Conservation (phyloP, 2,329 filamentous ascomycete species). For the Zarea fungicola region DNA sequence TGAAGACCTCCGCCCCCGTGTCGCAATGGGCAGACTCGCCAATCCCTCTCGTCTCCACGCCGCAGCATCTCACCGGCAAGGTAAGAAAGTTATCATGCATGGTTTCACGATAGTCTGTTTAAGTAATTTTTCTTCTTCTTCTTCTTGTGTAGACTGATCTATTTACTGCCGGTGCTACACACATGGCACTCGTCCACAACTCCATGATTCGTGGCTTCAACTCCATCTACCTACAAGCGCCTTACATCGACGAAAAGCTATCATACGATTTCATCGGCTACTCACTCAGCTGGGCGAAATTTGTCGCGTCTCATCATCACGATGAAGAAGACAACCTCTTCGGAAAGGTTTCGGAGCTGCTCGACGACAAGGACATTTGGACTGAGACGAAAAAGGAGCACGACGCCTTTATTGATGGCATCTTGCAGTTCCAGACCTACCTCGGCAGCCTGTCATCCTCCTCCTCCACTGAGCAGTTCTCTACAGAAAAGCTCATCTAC, state of each 20-base stretch:
- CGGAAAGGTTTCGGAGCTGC: constrained; percentile 46
- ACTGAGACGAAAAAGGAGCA: constrained; percentile 50
- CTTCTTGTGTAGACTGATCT: constrained; percentile 42
- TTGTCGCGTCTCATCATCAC: constrained; percentile 55
- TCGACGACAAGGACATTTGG: constrained; percentile 47
- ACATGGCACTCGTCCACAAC: constrained; percentile 60
- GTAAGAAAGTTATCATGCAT: too few species aligned
- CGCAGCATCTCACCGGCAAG: constrained; percentile 47
- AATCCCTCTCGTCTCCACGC: constrained; percentile 49
- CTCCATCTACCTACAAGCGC: constrained; percentile 56
- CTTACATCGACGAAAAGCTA: constrained; percentile 45
- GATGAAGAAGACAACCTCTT: constrained; percentile 56
- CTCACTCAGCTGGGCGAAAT: constrained; percentile 51
- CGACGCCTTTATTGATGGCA: constrained; percentile 45
- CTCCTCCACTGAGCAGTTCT: constrained; percentile 38
- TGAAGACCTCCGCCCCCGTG: constrained; percentile 28
- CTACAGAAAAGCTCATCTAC: constrained; percentile 37
- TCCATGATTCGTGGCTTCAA: constrained; percentile 59
- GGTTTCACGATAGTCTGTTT: too few species aligned
- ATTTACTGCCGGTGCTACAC: constrained; percentile 53
- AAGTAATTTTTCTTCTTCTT: too few species aligned
- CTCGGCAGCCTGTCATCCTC: constrained; percentile 39
- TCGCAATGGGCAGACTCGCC: constrained; percentile 49
- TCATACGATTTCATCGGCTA: constrained; percentile 54
- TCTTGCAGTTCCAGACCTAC: constrained; percentile 48